A percentile compares a stretch with the other conserved stretches of the same genome.
Conservation (phyloP, 2,329 filamentous ascomycete species). For the Penicillium hesseltinei region DNA sequence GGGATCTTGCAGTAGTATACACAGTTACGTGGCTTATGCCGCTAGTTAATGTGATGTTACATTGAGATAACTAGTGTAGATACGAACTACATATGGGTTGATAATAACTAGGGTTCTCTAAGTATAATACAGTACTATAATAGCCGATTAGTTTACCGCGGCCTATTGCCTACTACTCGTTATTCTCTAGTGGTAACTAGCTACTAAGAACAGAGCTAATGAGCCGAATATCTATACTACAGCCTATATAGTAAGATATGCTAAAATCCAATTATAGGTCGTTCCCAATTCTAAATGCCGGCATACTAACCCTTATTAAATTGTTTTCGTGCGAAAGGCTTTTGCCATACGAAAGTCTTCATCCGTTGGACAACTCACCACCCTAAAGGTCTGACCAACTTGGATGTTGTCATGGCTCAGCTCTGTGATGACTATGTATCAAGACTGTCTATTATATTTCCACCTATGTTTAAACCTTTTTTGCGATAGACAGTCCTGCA, state of each 20-base stretch:
- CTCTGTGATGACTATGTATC: neutral
- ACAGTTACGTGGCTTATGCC: neutral
- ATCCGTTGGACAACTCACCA: neutral
- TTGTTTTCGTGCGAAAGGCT: too few species aligned
- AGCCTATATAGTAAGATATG: too few species aligned
- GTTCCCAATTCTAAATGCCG: too few species aligned
- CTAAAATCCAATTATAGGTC: too few species aligned
- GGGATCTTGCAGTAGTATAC: neutral
- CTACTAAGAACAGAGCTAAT: too few species aligned
- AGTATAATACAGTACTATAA: too few species aligned
- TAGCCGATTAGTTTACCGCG: too few species aligned
- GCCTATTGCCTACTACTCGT: too few species aligned
- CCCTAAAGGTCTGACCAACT: neutral
- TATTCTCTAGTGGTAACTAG: too few species aligned
- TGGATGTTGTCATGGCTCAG: neutral
- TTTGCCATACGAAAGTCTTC: neutral
- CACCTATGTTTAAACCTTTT: neutral
- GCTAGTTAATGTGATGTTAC: neutral
- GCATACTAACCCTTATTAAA: too few species aligned
- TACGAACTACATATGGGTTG: neutral
- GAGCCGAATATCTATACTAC: too few species aligned
- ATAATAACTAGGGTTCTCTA: neutral
- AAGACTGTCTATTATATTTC: neutral
- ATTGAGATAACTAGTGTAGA: neutral
- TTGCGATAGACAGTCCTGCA: conserved; percentile 2